Evolutionary conservation across 2,329 filamentous ascomycete species (phyloP).

Genomic region (Stemphylium lycopersici): DNA sequence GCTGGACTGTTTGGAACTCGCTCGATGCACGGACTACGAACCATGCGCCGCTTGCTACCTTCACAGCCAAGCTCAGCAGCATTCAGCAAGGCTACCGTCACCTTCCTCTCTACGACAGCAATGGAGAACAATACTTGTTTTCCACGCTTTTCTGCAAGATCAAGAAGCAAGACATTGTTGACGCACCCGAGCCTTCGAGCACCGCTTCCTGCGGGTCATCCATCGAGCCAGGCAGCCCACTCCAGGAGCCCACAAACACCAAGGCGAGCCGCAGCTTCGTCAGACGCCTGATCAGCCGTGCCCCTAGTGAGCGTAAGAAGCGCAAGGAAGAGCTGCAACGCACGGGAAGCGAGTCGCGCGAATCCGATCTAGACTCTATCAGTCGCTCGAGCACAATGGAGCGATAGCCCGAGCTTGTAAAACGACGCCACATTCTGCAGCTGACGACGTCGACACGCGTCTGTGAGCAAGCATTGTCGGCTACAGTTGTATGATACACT

Average conservation of each 20-base stretch:
- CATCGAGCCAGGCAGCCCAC: slow-evolving; percentile 35
- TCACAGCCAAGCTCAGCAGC: slow-evolving; percentile 88
- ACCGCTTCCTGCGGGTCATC: slow-evolving; percentile 33
- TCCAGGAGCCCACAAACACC: slow-evolving; percentile 41
- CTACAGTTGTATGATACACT: slow-evolving; percentile 25
- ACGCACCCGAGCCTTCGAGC: slow-evolving; percentile 42
- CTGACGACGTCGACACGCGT: slow-evolving; percentile 32
- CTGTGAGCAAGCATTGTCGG: slow-evolving; percentile 19
- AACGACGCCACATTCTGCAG: slow-evolving; percentile 23
- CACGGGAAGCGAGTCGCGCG: slow-evolving; percentile 40
- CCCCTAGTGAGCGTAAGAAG: slow-evolving; percentile 51
- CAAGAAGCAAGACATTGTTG: slow-evolving; percentile 63
- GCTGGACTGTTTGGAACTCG: slow-evolving; percentile 89
- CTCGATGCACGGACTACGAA: slow-evolving; percentile 73
- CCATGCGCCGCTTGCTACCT: slow-evolving; percentile 76
- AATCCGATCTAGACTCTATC: slow-evolving; percentile 37
- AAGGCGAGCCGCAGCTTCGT: slow-evolving; percentile 47
- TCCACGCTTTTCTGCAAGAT: slow-evolving; percentile 93
- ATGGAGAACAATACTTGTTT: slow-evolving; percentile 92
- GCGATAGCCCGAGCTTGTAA: slow-evolving; percentile 28
- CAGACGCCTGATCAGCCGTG: slow-evolving; percentile 52
- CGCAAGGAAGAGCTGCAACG: slow-evolving; percentile 38
- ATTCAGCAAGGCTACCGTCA: slow-evolving; percentile 93
- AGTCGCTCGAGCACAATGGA: slow-evolving; percentile 48
- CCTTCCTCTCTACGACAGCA: slow-evolving; percentile 83